Conservation (phyloP, 352 stramenopile species). For the Phytophthora brassicae region DNA sequence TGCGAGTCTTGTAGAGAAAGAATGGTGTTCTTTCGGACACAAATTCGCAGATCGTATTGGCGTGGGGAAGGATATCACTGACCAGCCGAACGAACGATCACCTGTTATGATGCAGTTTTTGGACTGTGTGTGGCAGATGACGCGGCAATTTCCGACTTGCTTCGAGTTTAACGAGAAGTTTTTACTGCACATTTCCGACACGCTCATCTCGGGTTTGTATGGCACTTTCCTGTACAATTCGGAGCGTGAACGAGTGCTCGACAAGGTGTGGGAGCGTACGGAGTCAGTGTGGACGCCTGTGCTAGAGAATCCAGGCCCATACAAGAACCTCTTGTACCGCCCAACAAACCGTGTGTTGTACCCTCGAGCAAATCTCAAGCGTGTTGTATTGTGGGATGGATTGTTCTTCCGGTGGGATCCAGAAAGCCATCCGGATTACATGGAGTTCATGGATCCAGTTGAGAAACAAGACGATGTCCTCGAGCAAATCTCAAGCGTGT, state of each 20-base stretch:
- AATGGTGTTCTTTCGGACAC: constrained; percentile 90
- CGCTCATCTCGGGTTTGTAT: constrained; percentile 77
- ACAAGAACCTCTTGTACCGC: constrained; percentile 77
- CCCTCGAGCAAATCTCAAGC: constrained; percentile 84
- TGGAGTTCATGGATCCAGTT: constrained; percentile 82
- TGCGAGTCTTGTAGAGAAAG: constrained; percentile 81
- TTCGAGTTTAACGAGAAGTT: constrained; percentile 92
- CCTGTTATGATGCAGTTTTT: constrained; percentile 89
- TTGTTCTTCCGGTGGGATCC: constrained; percentile 89
- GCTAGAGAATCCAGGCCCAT: constrained; percentile 62
- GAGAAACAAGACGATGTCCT: constrained; percentile 47
- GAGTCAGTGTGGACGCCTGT: constrained; percentile 85
- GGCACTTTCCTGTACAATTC: constrained; percentile 88
- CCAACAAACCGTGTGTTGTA: constrained; percentile 82
- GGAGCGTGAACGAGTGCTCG: constrained; percentile 78
- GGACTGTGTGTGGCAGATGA: constrained; percentile 89
- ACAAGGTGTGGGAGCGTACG: constrained; percentile 86
- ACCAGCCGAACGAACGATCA: constrained; percentile 81
- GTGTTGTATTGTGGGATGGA: constrained; percentile 82
- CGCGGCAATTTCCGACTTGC: constrained; percentile 82
- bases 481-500: constrained; percentile 87
- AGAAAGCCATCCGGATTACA: constrained; percentile 84
- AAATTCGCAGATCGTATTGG: constrained; percentile 88
- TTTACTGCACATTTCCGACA: constrained; percentile 74
- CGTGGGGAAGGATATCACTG: constrained; percentile 75